These are phyloP conservation scores for Fonsecaea erecta DNA, from an alignment of 2,329 filamentous ascomycete genomes.

Conservation along the genomic window DNA sequence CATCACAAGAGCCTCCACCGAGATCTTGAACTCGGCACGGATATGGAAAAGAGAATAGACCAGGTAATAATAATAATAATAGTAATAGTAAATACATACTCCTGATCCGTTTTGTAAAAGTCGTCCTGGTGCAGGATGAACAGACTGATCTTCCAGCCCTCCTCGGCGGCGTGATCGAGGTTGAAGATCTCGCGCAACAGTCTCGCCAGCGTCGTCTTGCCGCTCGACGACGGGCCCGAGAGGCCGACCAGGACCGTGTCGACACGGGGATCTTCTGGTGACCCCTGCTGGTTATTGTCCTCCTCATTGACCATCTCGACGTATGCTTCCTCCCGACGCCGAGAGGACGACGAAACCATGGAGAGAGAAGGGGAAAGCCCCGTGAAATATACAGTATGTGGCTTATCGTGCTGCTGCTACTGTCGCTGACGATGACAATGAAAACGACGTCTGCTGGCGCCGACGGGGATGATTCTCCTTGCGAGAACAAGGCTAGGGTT, in stretches of 20 bases:
- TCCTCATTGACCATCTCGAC: not conserved
- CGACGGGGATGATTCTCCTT: not conserved
- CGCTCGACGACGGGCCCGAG: conserved; percentile 87
- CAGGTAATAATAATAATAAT: too few relatives aligned
- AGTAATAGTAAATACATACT: conserved; percentile 61
- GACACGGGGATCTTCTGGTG: not conserved
- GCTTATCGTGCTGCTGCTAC: too few relatives aligned
- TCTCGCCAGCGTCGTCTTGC: conserved; percentile 91
- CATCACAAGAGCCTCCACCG: too few relatives aligned
- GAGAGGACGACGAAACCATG: not conserved
- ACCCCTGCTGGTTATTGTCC: too few relatives aligned
- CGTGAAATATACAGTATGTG: too few relatives aligned
- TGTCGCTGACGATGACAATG: not conserved
- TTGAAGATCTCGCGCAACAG: conserved; percentile 82
- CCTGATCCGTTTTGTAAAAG: conserved; percentile 77
- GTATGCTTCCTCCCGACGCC: not conserved
- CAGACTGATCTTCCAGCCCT: conserved; percentile 27
- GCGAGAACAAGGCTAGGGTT: not conserved
- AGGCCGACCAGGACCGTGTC: conserved; percentile 71
- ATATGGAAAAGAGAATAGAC: too few relatives aligned
- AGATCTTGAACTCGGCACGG: too few relatives aligned
- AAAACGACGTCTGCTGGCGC: too few relatives aligned
- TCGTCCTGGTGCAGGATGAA: conserved; percentile 96
- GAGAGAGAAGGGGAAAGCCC: too few relatives aligned
- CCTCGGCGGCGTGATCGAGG: conserved; percentile 25